Base-by-base conservation (phyloP, 805 yeast genomes). In the Kluyveromyces nonfermentans region DNA sequence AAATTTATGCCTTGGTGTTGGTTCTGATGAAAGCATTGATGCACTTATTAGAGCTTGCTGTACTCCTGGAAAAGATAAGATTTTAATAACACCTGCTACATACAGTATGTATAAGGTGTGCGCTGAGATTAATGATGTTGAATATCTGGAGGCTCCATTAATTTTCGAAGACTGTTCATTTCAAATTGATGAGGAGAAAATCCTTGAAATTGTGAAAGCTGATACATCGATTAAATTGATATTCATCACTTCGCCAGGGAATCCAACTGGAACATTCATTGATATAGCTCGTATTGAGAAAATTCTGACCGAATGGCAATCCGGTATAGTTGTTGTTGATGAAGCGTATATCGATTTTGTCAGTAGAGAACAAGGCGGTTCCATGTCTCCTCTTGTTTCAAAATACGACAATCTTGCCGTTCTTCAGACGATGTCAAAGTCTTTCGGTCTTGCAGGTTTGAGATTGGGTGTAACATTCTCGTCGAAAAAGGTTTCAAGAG, bases 101-200 rank as follows among this genome's bases (percentile, higher is more conserved):
- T 93, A 93, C 59, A 97, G 97, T 6, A 93, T 93, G 98, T 93
- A 93, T 70, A 68, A 84, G 4, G 89, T 93, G 30, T 83, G 95
- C 59, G 94, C 97, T 1, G 77, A 78, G 22, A 83, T 93, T 46
- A 93, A 93, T 58, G 97, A 93, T 55, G 85, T 90, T 8, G 85
- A 72, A 21, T 70, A 85, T 33, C 86, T 78, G 14, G 71, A 75
- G 47, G 89, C 87, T 15, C 89, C 95, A 7, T 73, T 89, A 32
- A 47, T 57, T 17, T 6, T 19, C 9, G 76, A 78, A 40, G 75
- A 82, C 48, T 72, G 72, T 40, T 68, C 73, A n/a, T 82, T 84
- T 60, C 80, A 79, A 46, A 67, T 87, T 38, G 77, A 82, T 49
- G 68, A 77, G 3, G 76, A 72, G 0, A 70, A 67, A 10, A 75